Evolutionary conservation across 1,284 basidiomycete genomes (phyloP), one percentile per base, ranked within the genome.

Genomic region (Exsudoporus floridanus): DNA sequence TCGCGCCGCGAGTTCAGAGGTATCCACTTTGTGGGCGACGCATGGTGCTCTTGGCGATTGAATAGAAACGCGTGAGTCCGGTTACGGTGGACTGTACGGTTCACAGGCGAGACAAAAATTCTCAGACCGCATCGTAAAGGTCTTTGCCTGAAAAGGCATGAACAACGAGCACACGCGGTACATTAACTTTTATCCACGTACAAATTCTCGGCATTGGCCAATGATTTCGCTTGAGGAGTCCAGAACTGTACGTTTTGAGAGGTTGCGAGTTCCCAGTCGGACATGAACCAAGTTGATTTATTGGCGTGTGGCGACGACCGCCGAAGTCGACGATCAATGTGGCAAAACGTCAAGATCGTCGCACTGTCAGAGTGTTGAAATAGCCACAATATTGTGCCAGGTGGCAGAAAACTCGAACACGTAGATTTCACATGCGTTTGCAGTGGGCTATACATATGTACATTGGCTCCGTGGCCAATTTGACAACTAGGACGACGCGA

Each of bases 281-380:
- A 62, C 58, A 67, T 67, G 61, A 63, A 61, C 46, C 31, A 40
- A 46, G 31, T 33, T 43, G 31, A 46, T 62, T 25, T 41, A 46
- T 60, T 59, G 33, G 34, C 40, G 51, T 31, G 38, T 31, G 46
- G 34, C 31, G 46, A 42, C 55, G 50, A 53, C 34, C 6, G 0
- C 5, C 12, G 28, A 23, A 30, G 28, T 13, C 28, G 64, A 55
- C 49, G 61, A 63, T 66, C 57, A 44, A 23, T 40, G 58, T 60
- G 49, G 58, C 27, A 41, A 46, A 57, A 34, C 25, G 49, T 37
- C 36, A 47, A 44, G 58, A 65, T 65, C 58, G 18, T 49, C 49
- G 23, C 28, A 4, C 13, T 25, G 38, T 43, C 52, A 45, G 42
- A 43, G 33, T 12, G 16, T 19, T n/a, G n/a, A 28, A 28, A 34